A percentile compares a stretch with the other conserved stretches of the same genome.
These are phyloP conservation scores for Lecanicillium sp. DNA, from an alignment of 2,329 filamentous ascomycete species.

Conservation along the genomic window DNA sequence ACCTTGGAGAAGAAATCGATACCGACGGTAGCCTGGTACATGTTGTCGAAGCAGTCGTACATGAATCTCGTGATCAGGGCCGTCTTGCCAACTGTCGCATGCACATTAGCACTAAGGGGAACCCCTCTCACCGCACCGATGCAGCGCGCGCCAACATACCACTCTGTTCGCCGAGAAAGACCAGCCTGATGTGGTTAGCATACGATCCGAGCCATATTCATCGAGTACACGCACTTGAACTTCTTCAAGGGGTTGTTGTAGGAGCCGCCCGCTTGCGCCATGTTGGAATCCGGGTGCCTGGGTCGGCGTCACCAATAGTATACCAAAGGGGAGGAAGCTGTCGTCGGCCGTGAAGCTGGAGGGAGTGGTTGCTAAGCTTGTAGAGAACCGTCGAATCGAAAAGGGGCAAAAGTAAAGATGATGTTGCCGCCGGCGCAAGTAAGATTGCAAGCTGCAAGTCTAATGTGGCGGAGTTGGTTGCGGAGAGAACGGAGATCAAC, in stretches of 20 bases:
- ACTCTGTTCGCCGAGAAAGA: conserved; percentile 97
- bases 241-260: conserved; percentile 99
- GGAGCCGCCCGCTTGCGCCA: conserved; percentile 77
- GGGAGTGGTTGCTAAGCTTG: background rate
- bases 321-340: conserved; percentile 10
- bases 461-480: conserved; percentile 11
- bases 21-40: conserved; percentile 98
- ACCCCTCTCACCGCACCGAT: conserved; percentile 13
- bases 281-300: conserved; percentile 37
- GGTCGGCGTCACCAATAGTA: conserved; percentile 1
- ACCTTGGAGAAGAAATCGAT: conserved; percentile 99
- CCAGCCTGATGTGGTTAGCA: conserved; percentile 56
- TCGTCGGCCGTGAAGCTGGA: conserved; percentile 6
- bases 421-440: conserved; percentile 21
- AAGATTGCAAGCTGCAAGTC: conserved; percentile 15
- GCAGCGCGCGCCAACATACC: conserved; percentile 56
- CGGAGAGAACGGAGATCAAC: conserved; percentile 7
- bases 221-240: conserved; percentile 69
- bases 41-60: conserved; percentile 99
- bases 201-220: conserved; percentile 8
- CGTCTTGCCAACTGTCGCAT: conserved; percentile 80
- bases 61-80: conserved; percentile 98
- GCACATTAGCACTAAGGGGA: conserved; percentile 20
- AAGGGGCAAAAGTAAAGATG: conserved; percentile 21
- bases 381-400: background rate